phyloP scores from a whole-genome alignment of 2,329 filamentous ascomycete genomes.

The Delphinella strobiligena region DNA sequence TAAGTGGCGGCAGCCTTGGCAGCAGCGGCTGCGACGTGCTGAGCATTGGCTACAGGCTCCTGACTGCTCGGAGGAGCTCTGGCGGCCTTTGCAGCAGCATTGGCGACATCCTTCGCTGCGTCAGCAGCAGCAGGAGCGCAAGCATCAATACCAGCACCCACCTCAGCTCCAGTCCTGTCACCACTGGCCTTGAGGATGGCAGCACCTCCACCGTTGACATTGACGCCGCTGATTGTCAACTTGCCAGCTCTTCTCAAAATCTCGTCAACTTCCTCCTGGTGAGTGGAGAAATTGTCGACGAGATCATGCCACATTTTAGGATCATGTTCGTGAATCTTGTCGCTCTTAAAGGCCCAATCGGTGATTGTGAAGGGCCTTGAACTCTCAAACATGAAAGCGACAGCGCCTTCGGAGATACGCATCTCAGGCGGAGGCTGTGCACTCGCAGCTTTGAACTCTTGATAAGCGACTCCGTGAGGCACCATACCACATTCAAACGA shows the following conservation, averaged over 20 bases:
- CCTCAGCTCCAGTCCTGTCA: too few species aligned
- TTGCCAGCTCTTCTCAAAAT: conserved; percentile 10
- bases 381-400: conserved; percentile 31
- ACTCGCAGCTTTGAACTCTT: conserved; percentile 35
- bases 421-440: conserved; percentile 37
- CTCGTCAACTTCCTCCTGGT: conserved; percentile 22
- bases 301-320: conserved; percentile 26
- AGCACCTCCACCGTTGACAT: too few species aligned
- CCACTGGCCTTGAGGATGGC: too few species aligned
- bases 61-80: too few species aligned
- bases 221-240: too few species aligned
- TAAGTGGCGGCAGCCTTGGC: too few species aligned
- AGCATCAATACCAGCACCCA: too few species aligned
- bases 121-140: too few species aligned
- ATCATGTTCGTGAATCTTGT: conserved; percentile 31
- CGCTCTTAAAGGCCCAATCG: conserved; percentile 12
- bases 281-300: conserved; percentile 24
- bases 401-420: conserved; percentile 29
- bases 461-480: conserved; percentile 28
- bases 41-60: too few species aligned
- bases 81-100: too few species aligned
- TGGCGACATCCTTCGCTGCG: too few species aligned
- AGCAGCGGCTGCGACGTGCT: too few species aligned
- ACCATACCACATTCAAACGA: conserved; percentile 25
- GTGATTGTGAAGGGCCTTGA: conserved; percentile 9